Percentiles rank a stretch among this genome's conserved stretches.
These are phyloP conservation scores for Leishmania mexicana DNA, from an alignment of 208 protist genomes.

Conservation along the genomic window DNA sequence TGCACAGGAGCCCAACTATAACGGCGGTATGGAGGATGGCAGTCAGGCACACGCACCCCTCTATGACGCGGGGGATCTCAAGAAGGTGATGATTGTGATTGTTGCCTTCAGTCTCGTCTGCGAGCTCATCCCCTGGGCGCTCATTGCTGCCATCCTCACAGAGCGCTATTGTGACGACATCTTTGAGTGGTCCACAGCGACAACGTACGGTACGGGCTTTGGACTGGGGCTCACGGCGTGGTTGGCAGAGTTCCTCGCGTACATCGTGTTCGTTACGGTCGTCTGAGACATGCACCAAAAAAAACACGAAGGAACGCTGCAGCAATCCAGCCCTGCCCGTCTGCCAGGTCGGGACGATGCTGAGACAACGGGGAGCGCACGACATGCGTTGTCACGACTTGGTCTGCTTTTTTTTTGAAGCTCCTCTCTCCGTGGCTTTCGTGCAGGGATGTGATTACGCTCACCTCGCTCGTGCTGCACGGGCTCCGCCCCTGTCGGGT, in stretches of 20 bases:
- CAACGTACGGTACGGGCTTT: constrained; percentile 76
- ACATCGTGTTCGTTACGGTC: constrained; percentile 36
- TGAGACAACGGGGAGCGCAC: background rate
- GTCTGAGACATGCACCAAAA: constrained; percentile 13
- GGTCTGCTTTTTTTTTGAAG: background rate
- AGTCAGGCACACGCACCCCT: constrained; percentile 16
- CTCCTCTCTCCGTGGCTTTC: background rate
- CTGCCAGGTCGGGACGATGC: background rate
- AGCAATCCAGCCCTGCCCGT: background rate
- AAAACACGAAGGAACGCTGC: background rate
- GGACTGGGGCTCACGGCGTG: constrained; percentile 62
- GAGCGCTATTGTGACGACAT: constrained; percentile 43
- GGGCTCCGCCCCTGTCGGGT: background rate
- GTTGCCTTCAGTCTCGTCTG: constrained; percentile 31
- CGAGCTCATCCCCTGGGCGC: constrained; percentile 68
- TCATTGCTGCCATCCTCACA: constrained; percentile 45
- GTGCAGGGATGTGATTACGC: background rate
- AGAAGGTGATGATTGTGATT: constrained; percentile 44
- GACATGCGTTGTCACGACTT: background rate
- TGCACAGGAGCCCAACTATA: background rate
- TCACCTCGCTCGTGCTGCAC: background rate
- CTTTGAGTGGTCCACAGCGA: constrained; percentile 8
- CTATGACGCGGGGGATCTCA: constrained; percentile 39
- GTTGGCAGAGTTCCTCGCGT: constrained; percentile 38
- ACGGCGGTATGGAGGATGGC: background rate